phyloP scores from a whole-genome alignment of 108 stramenopile genomes.

The Cyclostephanos invisitatus region DNA sequence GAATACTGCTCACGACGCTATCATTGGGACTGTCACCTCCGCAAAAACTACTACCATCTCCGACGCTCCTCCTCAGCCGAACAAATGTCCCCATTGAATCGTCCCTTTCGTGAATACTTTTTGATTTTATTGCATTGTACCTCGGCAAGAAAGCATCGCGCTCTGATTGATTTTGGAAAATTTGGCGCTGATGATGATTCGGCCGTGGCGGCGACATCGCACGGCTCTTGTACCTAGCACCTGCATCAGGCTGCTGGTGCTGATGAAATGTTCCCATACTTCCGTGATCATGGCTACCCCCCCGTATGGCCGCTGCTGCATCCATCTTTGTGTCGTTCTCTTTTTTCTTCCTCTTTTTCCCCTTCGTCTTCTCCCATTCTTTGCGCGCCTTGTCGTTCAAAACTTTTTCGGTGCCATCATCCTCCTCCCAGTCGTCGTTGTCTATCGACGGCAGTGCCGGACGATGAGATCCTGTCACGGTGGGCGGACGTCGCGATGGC shows the following conservation, averaged over 20 bases:
- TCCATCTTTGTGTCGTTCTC: constrained; percentile 2
- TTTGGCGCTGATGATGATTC: neutral
- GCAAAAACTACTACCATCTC: neutral
- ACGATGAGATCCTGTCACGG: constrained; percentile 43
- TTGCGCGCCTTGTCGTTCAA: neutral
- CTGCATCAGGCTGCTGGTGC: neutral
- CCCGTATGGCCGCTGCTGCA: neutral
- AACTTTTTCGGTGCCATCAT: constrained; percentile 28
- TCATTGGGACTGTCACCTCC: neutral
- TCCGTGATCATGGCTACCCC: neutral
- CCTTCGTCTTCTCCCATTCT: constrained; percentile 8
- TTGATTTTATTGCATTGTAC: neutral
- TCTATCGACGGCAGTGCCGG: constrained; percentile 44
- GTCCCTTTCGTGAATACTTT: neutral
- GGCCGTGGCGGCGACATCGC: neutral
- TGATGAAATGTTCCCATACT: neutral
- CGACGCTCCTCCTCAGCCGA: neutral
- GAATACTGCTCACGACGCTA: neutral
- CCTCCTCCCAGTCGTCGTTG: constrained; percentile 55
- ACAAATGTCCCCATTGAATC: constrained; percentile 8
- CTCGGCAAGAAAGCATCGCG: no score
- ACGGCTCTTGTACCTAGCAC: neutral
- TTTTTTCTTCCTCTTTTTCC: neutral
- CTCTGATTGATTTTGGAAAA: neutral
- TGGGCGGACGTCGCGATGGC: constrained; percentile 29